A percentile compares a stretch with the other conserved stretches of the same genome.
These are phyloP conservation scores for Yamagishiella unicocca DNA, from an alignment of 139 green algal species.

Conservation along the genomic window DNA sequence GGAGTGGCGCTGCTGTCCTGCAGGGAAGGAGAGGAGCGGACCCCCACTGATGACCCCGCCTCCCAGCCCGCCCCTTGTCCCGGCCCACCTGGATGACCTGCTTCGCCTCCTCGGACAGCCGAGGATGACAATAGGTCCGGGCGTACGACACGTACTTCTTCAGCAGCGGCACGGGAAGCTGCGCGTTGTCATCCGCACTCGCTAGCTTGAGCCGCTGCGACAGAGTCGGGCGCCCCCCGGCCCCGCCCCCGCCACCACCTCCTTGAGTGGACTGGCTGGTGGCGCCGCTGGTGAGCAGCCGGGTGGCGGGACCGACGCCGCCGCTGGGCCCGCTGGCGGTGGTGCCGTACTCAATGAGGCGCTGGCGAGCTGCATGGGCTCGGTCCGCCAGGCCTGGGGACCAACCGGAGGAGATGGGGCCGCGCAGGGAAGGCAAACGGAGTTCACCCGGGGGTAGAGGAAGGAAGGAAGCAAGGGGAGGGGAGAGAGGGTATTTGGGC, in stretches of 20 bases:
- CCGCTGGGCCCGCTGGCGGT: background rate
- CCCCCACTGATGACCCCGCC: too few relatives aligned
- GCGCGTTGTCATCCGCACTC: background rate
- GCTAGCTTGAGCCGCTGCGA: constrained; percentile 47
- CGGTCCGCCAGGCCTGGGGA: constrained; percentile 58
- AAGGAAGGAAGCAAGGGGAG: too few relatives aligned
- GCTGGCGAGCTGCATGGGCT: constrained; percentile 54
- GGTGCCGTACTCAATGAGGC: constrained; percentile 60
- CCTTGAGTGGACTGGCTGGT: background rate
- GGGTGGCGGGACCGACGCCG: background rate
- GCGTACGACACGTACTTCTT: constrained; percentile 96
- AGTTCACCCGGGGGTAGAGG: too few relatives aligned
- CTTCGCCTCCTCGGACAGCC: constrained; percentile 79
- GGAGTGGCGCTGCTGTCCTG: too few relatives aligned
- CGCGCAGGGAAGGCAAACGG: too few relatives aligned
- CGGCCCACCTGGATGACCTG: constrained; percentile 64
- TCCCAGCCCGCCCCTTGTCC: too few relatives aligned
- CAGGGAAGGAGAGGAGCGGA: too few relatives aligned
- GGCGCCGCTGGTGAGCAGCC: constrained; percentile 18
- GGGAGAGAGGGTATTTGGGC: too few relatives aligned
- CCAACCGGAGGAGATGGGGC: too few relatives aligned
- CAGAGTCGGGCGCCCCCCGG: background rate
- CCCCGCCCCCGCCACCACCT: background rate
- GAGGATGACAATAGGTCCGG: constrained; percentile 80
- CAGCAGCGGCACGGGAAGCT: constrained; percentile 82